Conservation (phyloP, 2,329 filamentous ascomycete species). For the Chaetomiaceae sp. region DNA sequence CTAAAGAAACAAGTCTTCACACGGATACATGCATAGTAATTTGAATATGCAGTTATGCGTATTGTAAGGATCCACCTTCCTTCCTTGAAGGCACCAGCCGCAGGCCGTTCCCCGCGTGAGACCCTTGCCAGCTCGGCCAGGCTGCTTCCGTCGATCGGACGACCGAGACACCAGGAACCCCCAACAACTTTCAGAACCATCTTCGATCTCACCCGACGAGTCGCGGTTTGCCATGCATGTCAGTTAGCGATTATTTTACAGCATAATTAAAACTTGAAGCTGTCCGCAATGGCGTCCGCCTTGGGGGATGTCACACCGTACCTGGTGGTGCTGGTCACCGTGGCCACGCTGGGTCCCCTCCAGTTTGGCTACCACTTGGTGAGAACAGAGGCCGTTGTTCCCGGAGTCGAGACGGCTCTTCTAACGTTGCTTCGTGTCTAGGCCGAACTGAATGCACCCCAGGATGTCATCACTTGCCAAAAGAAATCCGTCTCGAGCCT, state of each 20-base stretch:
- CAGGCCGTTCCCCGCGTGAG: too few relatives aligned
- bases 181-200: neutral
- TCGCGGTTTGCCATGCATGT: neutral
- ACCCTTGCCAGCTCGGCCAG: too few relatives aligned
- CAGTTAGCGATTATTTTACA: neutral
- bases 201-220: neutral
- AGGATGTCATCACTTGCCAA: slow-evolving; percentile 87
- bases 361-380: slow-evolving; percentile 95
- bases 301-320: slow-evolving; percentile 61
- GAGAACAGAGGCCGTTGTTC: slow-evolving; percentile 28
- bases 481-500: slow-evolving; percentile 41
- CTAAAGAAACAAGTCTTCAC: too few relatives aligned
- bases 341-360: slow-evolving; percentile 79
- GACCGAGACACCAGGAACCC: too few relatives aligned
- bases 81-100: too few relatives aligned
- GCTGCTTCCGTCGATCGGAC: too few relatives aligned
- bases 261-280: neutral
- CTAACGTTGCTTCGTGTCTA: slow-evolving; percentile 32
- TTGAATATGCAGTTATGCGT: too few relatives aligned
- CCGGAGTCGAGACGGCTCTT: slow-evolving; percentile 3
- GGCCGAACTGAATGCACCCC: slow-evolving; percentile 93
- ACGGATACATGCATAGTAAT: too few relatives aligned
- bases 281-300: slow-evolving; percentile 19
- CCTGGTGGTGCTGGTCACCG: slow-evolving; percentile 68
- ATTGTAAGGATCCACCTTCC: too few relatives aligned